Base-by-base conservation (phyloP, 805 yeast genomes). In the Candida saitoana region DNA sequence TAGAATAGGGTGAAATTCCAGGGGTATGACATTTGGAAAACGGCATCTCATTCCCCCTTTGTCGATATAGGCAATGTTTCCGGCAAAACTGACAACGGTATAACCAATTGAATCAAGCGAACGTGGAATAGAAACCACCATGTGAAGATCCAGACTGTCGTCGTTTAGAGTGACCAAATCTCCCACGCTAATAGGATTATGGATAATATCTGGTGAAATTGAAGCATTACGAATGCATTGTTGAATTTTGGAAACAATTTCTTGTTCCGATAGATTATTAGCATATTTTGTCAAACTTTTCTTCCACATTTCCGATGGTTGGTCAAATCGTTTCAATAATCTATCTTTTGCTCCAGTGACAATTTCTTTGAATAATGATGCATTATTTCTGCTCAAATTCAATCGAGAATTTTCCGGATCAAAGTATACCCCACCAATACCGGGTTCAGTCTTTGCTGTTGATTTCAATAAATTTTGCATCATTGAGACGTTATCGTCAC, bases 141-240 rank as follows among this genome's bases (percentile, higher is more conserved):
- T 74, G 19, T 76, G 74, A 15, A 82, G 60, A 38, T 71, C 73
- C 3, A 73, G 62, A 30, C 68, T 69, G 38, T 72, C 67, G 1
- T 64, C 59, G 11, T 66, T 62, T 14, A 82, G 54, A 14, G 79
- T 74, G 3, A 82, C 88, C 36, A 82, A 62, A 57, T 84, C 90
- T 36, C 91, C 90, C 3, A 79, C 63, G 5, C 64, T 48, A 12
- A 79, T 38, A 3, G 60, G 54, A 6, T 50, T 38, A 8, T 42
- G 42, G 1, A 51, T 47, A 14, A 33, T 43, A 5, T 32, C 43
- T 5, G 52, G 47, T 4, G 58, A 48, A 8, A 57, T 50, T 2
- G 43, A 44, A 3, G 57, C 55, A 9, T 42, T 47, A 8, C 34
- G 17, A n/a, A 56, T 45, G 36, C 33, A 18, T 19, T 41, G 24